A percentile compares a stretch with the other conserved stretches of the same genome.
Conservation (phyloP, 352 stramenopile species). For the Phytophthora pluvialis region DNA sequence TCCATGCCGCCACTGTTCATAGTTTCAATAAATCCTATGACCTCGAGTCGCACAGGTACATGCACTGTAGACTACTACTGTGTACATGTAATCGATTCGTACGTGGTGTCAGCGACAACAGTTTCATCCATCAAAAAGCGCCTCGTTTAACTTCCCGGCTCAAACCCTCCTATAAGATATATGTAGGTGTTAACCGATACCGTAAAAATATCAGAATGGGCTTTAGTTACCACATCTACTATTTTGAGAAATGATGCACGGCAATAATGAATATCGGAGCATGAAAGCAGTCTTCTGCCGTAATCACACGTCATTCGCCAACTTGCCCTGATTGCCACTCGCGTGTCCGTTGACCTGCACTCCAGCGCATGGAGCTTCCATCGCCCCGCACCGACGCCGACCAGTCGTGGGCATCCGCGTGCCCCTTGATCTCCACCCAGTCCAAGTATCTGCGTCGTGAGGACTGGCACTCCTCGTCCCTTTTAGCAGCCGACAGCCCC, state of each 20-base stretch:
- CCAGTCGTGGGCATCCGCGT: not conserved
- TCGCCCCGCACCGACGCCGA: conserved; percentile 9
- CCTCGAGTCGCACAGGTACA: too few species aligned
- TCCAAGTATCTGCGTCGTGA: not conserved
- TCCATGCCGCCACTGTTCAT: not conserved
- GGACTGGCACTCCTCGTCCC: not conserved
- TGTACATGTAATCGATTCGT: too few species aligned
- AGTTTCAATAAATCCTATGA: not conserved
- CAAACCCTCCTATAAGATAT: not conserved
- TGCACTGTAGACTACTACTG: too few species aligned
- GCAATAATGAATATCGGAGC: not conserved
- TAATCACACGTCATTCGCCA: conserved; percentile 18
- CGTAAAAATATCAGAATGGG: too few species aligned
- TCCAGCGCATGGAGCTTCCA: not conserved
- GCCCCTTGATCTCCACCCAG: not conserved
- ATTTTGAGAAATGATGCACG: not conserved
- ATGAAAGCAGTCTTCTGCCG: not conserved
- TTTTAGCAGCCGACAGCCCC: not conserved
- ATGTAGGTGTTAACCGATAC: not conserved
- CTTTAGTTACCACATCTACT: not conserved
- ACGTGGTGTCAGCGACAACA: not conserved
- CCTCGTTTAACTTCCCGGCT: conserved; percentile 12
- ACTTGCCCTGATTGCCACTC: conserved; percentile 4
- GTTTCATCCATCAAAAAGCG: not conserved
- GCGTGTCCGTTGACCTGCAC: not conserved